phyloP scores from a whole-genome alignment of 306 rosid genomes.

The Ziziphus jujuba region DNA sequence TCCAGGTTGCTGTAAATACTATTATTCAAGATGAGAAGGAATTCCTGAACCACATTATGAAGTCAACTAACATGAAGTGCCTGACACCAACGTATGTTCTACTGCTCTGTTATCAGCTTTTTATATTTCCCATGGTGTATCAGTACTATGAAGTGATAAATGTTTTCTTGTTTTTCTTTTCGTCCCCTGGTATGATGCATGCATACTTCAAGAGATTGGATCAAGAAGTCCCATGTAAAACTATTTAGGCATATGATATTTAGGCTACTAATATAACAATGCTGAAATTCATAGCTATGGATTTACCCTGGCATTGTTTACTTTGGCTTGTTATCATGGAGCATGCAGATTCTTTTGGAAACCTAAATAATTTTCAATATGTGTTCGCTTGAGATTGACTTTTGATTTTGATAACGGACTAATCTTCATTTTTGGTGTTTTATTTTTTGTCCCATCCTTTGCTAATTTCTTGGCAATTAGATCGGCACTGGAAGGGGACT shows the following conservation, averaged over 20 bases:
- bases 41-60: slow-evolving; percentile 70
- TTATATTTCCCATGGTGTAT: background rate
- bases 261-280: no score
- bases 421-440: slow-evolving; percentile 14
- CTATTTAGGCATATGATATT: no score
- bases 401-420: slow-evolving; percentile 17
- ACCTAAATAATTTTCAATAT: background rate
- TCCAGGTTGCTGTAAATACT: slow-evolving; percentile 83
- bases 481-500: slow-evolving; percentile 94
- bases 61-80: slow-evolving; percentile 91
- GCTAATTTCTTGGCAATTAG: slow-evolving; percentile 40
- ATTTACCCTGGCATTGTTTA: no score
- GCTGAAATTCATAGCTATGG: no score
- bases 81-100: slow-evolving; percentile 77
- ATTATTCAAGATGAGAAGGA: slow-evolving; percentile 82
- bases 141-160: background rate
- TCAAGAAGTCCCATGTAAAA: no score
- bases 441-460: slow-evolving; percentile 4
- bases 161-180: no score
- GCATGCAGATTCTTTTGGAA: no score
- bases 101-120: slow-evolving; percentile 6
- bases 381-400: slow-evolving; percentile 1
- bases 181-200: no score
- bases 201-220: no score
- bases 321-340: no score